phyloP scores from a whole-genome alignment of 116 monocot species.

The Phalaenopsis hybrid region DNA sequence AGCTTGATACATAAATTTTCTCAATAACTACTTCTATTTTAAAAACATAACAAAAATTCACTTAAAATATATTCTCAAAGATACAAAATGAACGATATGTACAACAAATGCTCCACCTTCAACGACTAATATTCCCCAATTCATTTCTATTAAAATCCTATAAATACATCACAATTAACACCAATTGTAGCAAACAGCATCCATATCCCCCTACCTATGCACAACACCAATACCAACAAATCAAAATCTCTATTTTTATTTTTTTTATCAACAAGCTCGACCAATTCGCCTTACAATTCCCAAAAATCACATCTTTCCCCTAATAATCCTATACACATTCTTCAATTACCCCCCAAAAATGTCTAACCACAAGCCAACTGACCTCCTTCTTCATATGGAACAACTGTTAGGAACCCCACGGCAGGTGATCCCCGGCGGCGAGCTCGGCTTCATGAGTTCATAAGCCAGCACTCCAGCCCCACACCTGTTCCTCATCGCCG shows the following conservation, averaged over 20 bases:
- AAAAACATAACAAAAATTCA: too few species aligned
- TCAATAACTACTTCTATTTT: too few species aligned
- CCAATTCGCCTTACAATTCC: background rate
- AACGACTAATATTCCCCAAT: too few species aligned
- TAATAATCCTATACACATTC: too few species aligned
- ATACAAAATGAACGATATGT: too few species aligned
- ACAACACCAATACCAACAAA: background rate
- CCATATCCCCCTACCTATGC: too few species aligned
- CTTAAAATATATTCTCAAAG: too few species aligned
- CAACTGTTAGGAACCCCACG: conserved; percentile 69
- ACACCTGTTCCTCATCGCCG: conserved; percentile 44
- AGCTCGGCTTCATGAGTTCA: conserved; percentile 56
- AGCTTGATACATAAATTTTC: too few species aligned
- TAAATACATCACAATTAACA: too few species aligned
- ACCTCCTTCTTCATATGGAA: conserved; percentile 30
- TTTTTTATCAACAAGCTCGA: background rate
- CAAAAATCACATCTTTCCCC: background rate
- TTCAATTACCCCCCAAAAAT: background rate
- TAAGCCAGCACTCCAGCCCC: conserved; percentile 67
- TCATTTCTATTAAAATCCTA: too few species aligned
- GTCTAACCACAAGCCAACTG: background rate
- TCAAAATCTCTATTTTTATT: background rate
- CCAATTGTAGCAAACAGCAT: too few species aligned
- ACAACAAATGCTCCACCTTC: too few species aligned
- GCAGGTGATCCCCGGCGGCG: conserved; percentile 58